Evolutionary conservation across 306 rosid genomes (phyloP).

Genomic region (Pyrus bretschneideri): DNA sequence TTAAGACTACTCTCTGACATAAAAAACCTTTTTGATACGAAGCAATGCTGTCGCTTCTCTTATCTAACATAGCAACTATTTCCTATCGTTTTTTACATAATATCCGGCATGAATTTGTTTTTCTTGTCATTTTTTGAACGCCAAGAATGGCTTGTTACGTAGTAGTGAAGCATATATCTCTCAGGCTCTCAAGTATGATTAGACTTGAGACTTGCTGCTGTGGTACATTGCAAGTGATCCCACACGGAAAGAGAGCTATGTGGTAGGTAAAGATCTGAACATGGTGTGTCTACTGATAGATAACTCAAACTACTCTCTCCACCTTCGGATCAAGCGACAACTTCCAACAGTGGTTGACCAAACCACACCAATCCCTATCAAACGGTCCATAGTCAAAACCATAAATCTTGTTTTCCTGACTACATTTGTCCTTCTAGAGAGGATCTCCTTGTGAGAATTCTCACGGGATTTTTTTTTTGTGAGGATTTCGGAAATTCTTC

Average conservation of each 20-base stretch:
- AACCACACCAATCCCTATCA: conserved; percentile 36
- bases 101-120: too few relatives aligned
- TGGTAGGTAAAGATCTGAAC: not conserved
- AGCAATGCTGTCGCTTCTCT: too few relatives aligned
- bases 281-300: not conserved
- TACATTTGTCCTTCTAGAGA: not conserved
- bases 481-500: fast-evolving
- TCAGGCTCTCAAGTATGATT: not conserved
- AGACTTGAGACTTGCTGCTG: not conserved
- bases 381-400: conserved; percentile 12
- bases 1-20: too few relatives aligned
- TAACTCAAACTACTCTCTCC: not conserved
- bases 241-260: not conserved
- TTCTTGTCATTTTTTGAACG: too few relatives aligned
- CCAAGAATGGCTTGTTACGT: too few relatives aligned
- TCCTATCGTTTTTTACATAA: too few relatives aligned
- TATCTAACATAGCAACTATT: too few relatives aligned
- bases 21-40: too few relatives aligned
- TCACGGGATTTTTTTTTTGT: too few relatives aligned
- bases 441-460: too few relatives aligned
- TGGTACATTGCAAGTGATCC: not conserved
- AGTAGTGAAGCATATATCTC: not conserved
- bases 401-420: not conserved
- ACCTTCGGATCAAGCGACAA: conserved; percentile 16
- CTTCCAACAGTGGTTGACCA: conserved; percentile 32